These are phyloP conservation scores for Podaxis mareebaensis DNA, from an alignment of 768 basidiomycete genomes.

Conservation along the genomic window DNA sequence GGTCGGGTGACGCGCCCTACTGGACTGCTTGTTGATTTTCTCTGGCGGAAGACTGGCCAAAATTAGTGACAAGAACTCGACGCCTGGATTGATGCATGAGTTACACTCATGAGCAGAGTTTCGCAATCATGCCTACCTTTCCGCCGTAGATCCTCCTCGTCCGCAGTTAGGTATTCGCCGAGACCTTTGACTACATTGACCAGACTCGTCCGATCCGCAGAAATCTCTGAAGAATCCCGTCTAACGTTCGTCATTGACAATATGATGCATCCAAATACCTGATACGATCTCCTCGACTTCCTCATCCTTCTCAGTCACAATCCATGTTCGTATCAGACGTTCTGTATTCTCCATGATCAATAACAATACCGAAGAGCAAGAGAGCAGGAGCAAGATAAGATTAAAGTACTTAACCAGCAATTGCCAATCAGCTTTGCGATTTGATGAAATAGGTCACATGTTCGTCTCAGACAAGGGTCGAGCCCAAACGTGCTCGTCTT, in stretches of 20 bases:
- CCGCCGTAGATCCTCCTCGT: constrained; percentile 73
- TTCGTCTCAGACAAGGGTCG: not conserved
- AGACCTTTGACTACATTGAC: constrained; percentile 83
- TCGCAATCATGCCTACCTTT: constrained; percentile 56
- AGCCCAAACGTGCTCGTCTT: not conserved
- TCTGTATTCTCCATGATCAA: constrained; percentile 38
- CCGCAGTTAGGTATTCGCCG: constrained; percentile 85
- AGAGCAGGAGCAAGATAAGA: constrained; percentile 9
- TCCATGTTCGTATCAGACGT: constrained; percentile 70
- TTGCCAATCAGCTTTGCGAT: not conserved
- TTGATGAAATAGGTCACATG: constrained; percentile 16
- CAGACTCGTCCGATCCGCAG: constrained; percentile 57
- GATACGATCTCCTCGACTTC: constrained; percentile 59
- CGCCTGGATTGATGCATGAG: constrained; percentile 51
- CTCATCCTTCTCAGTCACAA: constrained; percentile 59
- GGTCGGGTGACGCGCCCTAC: constrained; percentile 42
- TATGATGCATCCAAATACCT: constrained; percentile 42
- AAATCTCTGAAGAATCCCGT: constrained; percentile 38
- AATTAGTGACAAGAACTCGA: constrained; percentile 78
- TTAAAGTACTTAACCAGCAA: not conserved
- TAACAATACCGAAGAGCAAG: not conserved
- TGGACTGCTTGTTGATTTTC: constrained; percentile 77
- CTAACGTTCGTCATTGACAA: not conserved
- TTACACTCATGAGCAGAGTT: not conserved
- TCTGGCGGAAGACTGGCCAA: constrained; percentile 59